These are phyloP conservation scores for Agaricus blazei DNA, from an alignment of 768 basidiomycete species.

Conservation along the genomic window DNA sequence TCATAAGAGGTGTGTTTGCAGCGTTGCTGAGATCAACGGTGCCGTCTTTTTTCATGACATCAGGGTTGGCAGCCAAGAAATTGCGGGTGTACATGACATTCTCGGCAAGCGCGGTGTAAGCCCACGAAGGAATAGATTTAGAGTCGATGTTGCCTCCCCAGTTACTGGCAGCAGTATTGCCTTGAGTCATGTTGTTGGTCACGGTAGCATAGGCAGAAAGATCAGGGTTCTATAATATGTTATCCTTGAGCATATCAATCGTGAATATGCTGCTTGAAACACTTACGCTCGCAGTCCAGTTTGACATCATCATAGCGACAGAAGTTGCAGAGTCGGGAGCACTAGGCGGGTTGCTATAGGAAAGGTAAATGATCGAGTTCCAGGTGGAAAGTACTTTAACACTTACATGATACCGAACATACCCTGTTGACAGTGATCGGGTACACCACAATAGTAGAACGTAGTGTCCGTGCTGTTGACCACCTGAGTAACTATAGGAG, in stretches of 20 bases:
- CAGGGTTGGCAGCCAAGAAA: conserved; percentile 44
- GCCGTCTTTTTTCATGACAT: conserved; percentile 46
- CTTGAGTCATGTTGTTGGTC: conserved; percentile 40
- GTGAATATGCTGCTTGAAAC: background rate
- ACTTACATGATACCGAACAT: conserved; percentile 78
- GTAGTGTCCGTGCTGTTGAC: conserved; percentile 71
- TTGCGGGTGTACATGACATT: conserved; percentile 51
- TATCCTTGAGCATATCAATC: background rate
- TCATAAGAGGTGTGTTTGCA: conserved; percentile 43
- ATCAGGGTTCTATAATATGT: conserved; percentile 42
- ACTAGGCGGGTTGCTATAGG: conserved; percentile 50
- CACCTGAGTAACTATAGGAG: conserved; percentile 52
- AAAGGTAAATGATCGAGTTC: conserved; percentile 1
- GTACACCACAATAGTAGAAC: conserved; percentile 71
- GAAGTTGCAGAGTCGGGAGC: conserved; percentile 40
- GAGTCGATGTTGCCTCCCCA: conserved; percentile 69
- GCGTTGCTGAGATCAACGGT: conserved; percentile 41
- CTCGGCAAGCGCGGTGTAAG: conserved; percentile 43
- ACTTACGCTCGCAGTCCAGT: conserved; percentile 40
- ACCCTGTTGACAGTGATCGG: conserved; percentile 72
- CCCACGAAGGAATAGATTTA: conserved; percentile 46
- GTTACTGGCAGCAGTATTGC: conserved; percentile 39
- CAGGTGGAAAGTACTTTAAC: background rate
- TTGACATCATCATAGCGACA: conserved; percentile 48
- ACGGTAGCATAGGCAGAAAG: conserved; percentile 53